These are phyloP conservation scores for Gossypium sturtianum DNA, from an alignment of 345 rosid species.

Conservation along the genomic window DNA sequence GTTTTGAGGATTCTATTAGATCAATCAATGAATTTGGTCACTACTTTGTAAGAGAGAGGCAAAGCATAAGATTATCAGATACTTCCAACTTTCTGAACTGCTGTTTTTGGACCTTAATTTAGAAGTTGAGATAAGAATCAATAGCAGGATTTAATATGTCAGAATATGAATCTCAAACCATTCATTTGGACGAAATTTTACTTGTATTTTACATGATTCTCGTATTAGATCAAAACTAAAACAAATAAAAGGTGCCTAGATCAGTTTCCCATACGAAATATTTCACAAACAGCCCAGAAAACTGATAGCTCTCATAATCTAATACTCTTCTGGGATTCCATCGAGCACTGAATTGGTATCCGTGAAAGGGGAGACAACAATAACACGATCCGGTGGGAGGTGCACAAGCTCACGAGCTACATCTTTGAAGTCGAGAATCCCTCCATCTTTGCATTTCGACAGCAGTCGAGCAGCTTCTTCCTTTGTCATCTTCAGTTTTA, in stretches of 20 bases:
- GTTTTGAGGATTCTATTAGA: background rate
- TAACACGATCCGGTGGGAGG: slow-evolving; percentile 41
- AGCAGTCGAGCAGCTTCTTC: slow-evolving; percentile 46
- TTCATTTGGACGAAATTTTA: background rate
- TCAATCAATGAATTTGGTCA: background rate
- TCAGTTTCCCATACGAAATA: background rate
- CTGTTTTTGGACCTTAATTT: no score
- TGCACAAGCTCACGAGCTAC: slow-evolving; percentile 36
- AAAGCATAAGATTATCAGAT: background rate
- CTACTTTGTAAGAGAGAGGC: background rate
- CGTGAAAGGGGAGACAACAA: slow-evolving; percentile 10
- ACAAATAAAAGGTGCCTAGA: background rate
- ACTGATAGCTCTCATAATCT: background rate
- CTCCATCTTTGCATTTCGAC: slow-evolving; percentile 44
- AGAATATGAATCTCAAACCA: background rate
- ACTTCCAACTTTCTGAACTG: background rate
- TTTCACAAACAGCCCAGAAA: background rate
- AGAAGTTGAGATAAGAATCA: no score
- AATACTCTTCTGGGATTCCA: slow-evolving; percentile 30
- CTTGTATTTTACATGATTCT: background rate
- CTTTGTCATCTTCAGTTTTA: slow-evolving; percentile 64
- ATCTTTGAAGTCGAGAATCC: slow-evolving; percentile 44
- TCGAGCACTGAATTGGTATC: slow-evolving; percentile 6
- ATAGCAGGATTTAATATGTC: no score
- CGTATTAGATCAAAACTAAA: background rate